Conservation (phyloP, 305 asterid genomes). For the Solanum aculeatissimum region DNA sequence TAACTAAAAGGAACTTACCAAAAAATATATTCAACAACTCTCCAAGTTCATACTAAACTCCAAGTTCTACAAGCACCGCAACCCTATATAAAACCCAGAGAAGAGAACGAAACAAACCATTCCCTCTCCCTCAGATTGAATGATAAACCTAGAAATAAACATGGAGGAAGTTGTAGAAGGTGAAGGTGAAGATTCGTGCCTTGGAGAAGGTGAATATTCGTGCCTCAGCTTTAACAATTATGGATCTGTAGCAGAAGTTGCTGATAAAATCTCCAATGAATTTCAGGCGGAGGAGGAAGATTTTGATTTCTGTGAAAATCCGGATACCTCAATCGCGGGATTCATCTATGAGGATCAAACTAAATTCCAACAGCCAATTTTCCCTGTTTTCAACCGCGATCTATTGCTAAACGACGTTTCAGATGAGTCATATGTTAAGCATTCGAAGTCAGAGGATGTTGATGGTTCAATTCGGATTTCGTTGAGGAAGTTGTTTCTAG, state of each 20-base stretch:
- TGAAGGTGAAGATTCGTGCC: constrained; percentile 9
- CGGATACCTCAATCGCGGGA: background rate
- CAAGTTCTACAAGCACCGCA: background rate
- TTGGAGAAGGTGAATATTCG: constrained; percentile 6
- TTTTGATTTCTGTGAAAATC: constrained; percentile 16
- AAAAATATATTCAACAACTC: background rate
- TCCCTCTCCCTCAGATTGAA: background rate
- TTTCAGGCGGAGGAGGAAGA: constrained; percentile 1
- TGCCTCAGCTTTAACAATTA: constrained; percentile 20
- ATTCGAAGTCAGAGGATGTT: background rate
- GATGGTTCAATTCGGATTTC: constrained; percentile 1
- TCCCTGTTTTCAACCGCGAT: constrained; percentile 22
- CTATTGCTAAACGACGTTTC: background rate
- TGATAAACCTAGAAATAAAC: background rate
- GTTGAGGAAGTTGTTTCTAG: constrained; percentile 11
- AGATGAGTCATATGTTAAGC: background rate
- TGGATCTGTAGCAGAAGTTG: constrained; percentile 4
- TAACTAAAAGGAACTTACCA: background rate
- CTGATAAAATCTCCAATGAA: constrained; percentile 13
- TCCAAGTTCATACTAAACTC: background rate
- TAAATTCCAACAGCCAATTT: background rate
- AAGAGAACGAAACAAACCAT: background rate
- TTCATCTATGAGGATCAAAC: constrained; percentile 6
- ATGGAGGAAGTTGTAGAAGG: background rate
- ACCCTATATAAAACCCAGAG: background rate